These are phyloP conservation scores for Ceratobasidium sp. DNA, from an alignment of 1,284 basidiomycete genomes.

Conservation along the genomic window DNA sequence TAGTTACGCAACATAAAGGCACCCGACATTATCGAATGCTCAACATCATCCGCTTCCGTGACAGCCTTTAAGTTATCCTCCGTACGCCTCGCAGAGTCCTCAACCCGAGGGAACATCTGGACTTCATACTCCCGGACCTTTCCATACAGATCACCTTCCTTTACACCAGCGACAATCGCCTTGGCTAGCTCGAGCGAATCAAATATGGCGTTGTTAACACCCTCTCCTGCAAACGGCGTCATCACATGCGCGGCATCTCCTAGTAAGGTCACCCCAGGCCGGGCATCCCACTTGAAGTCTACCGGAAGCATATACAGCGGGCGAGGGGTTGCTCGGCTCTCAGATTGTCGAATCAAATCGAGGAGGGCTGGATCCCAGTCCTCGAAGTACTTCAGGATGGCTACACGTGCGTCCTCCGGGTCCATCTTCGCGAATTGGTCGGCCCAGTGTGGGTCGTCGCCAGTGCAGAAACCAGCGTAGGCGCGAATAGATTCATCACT, in stretches of 20 bases:
- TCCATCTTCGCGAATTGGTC: slow-evolving; percentile 42
- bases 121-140: neutral
- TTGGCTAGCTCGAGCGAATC: slow-evolving; percentile 55
- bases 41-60: no score
- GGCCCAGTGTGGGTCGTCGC: slow-evolving; percentile 53
- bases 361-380: slow-evolving; percentile 52
- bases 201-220: slow-evolving; percentile 60
- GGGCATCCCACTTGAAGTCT: slow-evolving; percentile 50
- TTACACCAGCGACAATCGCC: slow-evolving; percentile 49
- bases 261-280: slow-evolving; percentile 52
- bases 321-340: slow-evolving; percentile 50
- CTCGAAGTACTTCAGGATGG: slow-evolving; percentile 52
- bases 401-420: slow-evolving; percentile 24
- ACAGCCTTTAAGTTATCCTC: slow-evolving; percentile 8
- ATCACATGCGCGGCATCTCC: slow-evolving; percentile 68
- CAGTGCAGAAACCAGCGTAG: slow-evolving; percentile 52
- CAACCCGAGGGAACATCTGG: neutral
- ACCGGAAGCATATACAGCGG: slow-evolving; percentile 52
- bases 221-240: slow-evolving; percentile 63
- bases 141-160: neutral
- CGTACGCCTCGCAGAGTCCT: slow-evolving; percentile 4
- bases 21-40: no score
- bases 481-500: slow-evolving; percentile 55
- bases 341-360: slow-evolving; percentile 53
- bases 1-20: no score